phyloP scores from a whole-genome alignment of 169 alveolate genomes.

The Sarcocystis neurona region DNA sequence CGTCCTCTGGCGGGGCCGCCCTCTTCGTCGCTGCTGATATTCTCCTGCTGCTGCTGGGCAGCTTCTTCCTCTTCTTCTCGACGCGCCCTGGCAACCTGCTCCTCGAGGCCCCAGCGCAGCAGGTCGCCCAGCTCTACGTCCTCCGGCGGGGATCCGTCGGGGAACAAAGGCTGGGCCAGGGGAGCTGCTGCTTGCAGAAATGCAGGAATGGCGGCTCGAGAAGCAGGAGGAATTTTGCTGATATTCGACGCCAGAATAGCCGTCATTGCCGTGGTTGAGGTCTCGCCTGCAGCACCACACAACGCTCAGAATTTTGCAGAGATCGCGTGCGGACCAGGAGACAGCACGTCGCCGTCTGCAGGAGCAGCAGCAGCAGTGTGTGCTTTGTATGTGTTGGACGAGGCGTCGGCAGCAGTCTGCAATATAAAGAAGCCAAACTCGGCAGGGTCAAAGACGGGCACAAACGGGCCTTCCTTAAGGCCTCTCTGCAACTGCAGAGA shows the following conservation, averaged over 20 bases:
- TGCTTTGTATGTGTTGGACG: too few species aligned
- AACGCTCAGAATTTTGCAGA: too few species aligned
- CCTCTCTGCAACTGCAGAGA: too few species aligned
- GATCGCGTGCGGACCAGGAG: too few species aligned
- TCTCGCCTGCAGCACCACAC: neutral
- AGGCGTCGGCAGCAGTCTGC: too few species aligned
- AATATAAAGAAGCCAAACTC: too few species aligned
- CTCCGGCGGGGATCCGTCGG: too few species aligned
- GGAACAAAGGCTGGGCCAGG: neutral
- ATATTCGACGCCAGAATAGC: neutral
- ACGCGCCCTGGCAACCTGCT: neutral
- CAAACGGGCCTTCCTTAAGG: too few species aligned
- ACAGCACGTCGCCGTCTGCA: too few species aligned
- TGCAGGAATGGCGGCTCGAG: neutral
- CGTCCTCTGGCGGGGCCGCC: neutral
- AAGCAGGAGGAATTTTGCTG: neutral
- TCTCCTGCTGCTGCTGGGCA: neutral
- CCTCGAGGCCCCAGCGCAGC: neutral
- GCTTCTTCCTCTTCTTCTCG: constrained; percentile 6
- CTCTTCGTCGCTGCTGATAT: neutral
- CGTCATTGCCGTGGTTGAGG: neutral
- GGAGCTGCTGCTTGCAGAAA: neutral
- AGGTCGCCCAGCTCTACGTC: neutral
- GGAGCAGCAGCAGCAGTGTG: too few species aligned
- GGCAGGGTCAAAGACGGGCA: too few species aligned